phyloP scores from a whole-genome alignment of 352 stramenopile genomes.

The Pythium phragmitis region DNA sequence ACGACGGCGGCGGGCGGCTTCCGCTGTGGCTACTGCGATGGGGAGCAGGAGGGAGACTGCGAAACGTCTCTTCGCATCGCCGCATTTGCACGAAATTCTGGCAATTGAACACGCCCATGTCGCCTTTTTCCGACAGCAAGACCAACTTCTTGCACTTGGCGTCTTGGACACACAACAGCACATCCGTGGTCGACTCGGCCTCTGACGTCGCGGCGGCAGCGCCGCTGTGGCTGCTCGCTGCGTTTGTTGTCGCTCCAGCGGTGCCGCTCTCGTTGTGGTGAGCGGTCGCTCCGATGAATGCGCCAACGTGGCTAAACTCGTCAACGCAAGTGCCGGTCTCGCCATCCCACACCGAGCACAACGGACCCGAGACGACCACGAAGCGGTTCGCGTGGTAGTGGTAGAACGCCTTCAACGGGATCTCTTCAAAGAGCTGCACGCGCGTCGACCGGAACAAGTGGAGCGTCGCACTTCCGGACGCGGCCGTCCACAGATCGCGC shows the following conservation, averaged over 20 bases:
- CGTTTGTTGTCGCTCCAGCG: background rate
- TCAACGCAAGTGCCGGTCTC: slow-evolving; percentile 49
- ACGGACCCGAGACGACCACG: slow-evolving; percentile 50
- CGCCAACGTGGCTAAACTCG: slow-evolving; percentile 57
- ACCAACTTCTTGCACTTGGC: slow-evolving; percentile 62
- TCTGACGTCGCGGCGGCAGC: background rate
- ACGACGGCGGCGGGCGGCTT: slow-evolving; percentile 21
- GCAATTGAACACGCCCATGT: slow-evolving; percentile 67
- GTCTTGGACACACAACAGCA: slow-evolving; percentile 57
- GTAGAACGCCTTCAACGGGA: slow-evolving; percentile 70
- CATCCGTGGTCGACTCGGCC: slow-evolving; percentile 34
- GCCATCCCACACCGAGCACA: slow-evolving; percentile 76
- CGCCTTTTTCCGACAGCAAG: slow-evolving; percentile 51
- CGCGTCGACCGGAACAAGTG: slow-evolving; percentile 57
- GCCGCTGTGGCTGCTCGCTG: slow-evolving; percentile 17
- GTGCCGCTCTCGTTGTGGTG: background rate
- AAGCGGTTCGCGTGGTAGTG: slow-evolving; percentile 71
- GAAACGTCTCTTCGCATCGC: slow-evolving; percentile 54
- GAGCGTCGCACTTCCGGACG: slow-evolving; percentile 45
- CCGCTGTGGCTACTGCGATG: background rate
- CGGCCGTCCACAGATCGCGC: slow-evolving; percentile 63
- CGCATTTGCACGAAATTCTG: slow-evolving; percentile 77
- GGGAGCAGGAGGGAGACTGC: slow-evolving; percentile 1
- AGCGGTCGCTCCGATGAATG: background rate
- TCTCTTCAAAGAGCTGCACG: slow-evolving; percentile 68